These are phyloP conservation scores for Aspergillus chevalieri DNA, from an alignment of 2,329 filamentous ascomycete genomes.

Conservation along the genomic window DNA sequence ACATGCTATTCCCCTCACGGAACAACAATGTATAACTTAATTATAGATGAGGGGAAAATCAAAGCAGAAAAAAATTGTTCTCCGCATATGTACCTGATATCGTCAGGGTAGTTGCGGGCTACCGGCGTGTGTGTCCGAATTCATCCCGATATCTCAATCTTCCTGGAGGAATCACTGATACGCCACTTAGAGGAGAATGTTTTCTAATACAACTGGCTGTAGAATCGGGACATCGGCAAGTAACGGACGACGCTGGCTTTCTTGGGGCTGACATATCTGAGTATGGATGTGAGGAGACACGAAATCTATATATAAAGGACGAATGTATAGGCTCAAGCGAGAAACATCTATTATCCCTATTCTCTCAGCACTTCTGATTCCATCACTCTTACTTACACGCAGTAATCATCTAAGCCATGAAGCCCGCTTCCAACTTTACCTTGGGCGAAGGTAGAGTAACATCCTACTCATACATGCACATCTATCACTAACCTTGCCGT, in stretches of 20 bases:
- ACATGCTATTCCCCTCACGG: neutral
- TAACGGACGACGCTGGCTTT: neutral
- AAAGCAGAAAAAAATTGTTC: neutral
- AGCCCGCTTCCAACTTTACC: neutral
- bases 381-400: neutral
- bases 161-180: neutral
- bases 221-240: neutral
- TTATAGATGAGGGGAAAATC: neutral
- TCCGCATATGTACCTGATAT: neutral
- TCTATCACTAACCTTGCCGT: neutral
- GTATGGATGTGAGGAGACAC: neutral
- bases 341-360: neutral
- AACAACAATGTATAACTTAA: neutral
- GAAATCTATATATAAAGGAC: neutral
- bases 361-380: neutral
- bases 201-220: neutral
- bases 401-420: neutral
- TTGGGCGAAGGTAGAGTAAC: neutral
- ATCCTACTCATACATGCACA: neutral
- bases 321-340: neutral
- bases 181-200: neutral
- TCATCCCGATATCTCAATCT: neutral
- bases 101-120: neutral
- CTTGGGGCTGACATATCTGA: neutral
- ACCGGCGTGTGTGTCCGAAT: neutral